Percentiles rank a stretch among this genome's conserved stretches.
phyloP scores from a whole-genome alignment of 345 rosid species.

The Eucalyptus tenuipes region DNA sequence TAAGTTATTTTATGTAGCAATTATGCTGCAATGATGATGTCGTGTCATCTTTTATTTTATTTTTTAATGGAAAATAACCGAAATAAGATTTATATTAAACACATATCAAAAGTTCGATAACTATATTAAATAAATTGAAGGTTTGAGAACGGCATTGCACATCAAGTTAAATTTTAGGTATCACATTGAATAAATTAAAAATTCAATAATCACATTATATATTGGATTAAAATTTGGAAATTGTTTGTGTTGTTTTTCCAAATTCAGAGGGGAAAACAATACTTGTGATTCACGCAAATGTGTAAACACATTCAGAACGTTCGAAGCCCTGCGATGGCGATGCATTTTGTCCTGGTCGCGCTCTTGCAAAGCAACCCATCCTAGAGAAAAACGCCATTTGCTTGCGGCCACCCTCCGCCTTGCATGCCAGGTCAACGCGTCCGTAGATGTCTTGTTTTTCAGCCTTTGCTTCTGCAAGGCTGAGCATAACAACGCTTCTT shows the following conservation, averaged over 20 bases:
- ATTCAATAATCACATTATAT: accelerated
- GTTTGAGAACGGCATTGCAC: accelerated
- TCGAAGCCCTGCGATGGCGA: background rate
- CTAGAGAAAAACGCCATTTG: too few relatives aligned
- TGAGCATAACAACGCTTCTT: too few relatives aligned
- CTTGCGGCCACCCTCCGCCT: background rate
- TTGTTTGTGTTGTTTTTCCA: too few relatives aligned
- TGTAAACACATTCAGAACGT: background rate
- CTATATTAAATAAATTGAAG: too few relatives aligned
- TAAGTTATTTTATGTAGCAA: background rate
- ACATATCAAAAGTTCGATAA: too few relatives aligned
- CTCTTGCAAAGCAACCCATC: background rate
- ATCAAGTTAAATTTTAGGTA: accelerated
- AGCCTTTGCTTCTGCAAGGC: background rate
- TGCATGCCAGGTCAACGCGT: background rate
- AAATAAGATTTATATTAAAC: too few relatives aligned
- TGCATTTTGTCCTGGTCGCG: background rate
- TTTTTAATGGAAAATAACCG: background rate
- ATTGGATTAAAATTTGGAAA: accelerated
- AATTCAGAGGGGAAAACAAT: too few relatives aligned
- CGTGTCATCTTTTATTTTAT: background rate
- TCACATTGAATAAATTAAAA: too few relatives aligned
- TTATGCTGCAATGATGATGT: too few relatives aligned
- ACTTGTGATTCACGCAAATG: background rate
- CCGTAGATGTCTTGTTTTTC: background rate